Percentiles rank a stretch among this genome's conserved stretches.
Evolutionary conservation across 371 early-diverging fungal species (phyloP).

Genomic region (Lichtheimia ornata): DNA sequence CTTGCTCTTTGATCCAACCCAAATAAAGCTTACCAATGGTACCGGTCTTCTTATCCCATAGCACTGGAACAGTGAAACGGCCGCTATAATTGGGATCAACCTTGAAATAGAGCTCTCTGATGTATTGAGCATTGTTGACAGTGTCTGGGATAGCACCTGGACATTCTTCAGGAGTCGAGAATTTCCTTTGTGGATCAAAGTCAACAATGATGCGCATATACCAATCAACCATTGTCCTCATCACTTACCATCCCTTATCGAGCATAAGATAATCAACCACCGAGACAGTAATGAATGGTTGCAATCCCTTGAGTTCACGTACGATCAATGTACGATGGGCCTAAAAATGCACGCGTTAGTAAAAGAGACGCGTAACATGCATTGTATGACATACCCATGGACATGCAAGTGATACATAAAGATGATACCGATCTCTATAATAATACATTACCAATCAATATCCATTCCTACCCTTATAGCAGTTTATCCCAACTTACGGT

Average conservation of each 20-base stretch:
- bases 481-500: conserved; percentile 37
- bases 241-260: conserved; percentile 72
- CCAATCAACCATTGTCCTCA: not conserved
- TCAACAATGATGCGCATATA: not conserved
- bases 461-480: not conserved
- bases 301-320: conserved; percentile 85
- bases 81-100: conserved; percentile 78
- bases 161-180: conserved; percentile 67
- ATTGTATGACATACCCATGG: conserved; percentile 70
- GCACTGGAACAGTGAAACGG: conserved; percentile 87
- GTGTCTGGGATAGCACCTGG: conserved; percentile 83
- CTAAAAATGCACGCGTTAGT: conserved; percentile 16
- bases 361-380: not conserved
- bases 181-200: conserved; percentile 48
- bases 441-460: not conserved
- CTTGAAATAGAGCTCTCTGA: conserved; percentile 90
- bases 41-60: conserved; percentile 88
- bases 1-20: not conserved
- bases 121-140: conserved; percentile 67
- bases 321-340: conserved; percentile 90
- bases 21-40: conserved; percentile 71
- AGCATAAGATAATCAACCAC: conserved; percentile 83
- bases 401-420: conserved; percentile 79
- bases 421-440: conserved; percentile 71
- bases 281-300: conserved; percentile 76